Base-by-base conservation (phyloP, 164 flowering plant species). In the Platanus orientalis region DNA sequence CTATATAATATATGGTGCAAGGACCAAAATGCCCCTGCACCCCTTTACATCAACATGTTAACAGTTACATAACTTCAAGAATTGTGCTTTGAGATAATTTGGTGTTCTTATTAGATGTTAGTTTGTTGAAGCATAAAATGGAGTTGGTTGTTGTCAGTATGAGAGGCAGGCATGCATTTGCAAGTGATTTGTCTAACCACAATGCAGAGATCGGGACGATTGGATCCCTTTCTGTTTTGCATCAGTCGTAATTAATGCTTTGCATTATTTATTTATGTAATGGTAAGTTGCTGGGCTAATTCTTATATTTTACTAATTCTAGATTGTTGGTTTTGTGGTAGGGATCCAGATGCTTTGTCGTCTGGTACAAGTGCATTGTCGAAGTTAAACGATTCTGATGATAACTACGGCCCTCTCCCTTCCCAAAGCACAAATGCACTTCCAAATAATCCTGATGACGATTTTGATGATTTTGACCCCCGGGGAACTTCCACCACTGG, bases 391-490 rank as follows among this genome's bases (percentile, higher is more conserved):
- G 66, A 65, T 24, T 71, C 84, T 30, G 75, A 74, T 54, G 68
- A 70, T 58, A 72, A 77, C 39, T 68, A 71, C 51, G 69, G 71
- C 63, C 42, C 82, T 54, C 50, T 67, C 69, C 62, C 82, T 40
- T 53, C 87, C 45, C 82, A 84, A 72, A 76, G 72, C 66, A 69
- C 82, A 49, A 78, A 32, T 71, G 71, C 70, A 58, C 76, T 81
- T 45, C 66, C 77, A 63, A 77, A 66, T 61, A 71, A 72, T 51
- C 65, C 69, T 73, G 94, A 85, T 19, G 96, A 90, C 69, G 96
- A 90, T 63, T 80, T 82, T 79, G 98, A 90, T 73, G 97, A 92
- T 77, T 95, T 95, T 73, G 89, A 95, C 76, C 99, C 99, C 28
- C 82, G 99, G 19, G 99, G 96, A 69, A 82, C 88, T 57, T 81